Evolutionary conservation across 768 basidiomycete species (phyloP).

Genomic region (Fibroporia radiculosa): DNA sequence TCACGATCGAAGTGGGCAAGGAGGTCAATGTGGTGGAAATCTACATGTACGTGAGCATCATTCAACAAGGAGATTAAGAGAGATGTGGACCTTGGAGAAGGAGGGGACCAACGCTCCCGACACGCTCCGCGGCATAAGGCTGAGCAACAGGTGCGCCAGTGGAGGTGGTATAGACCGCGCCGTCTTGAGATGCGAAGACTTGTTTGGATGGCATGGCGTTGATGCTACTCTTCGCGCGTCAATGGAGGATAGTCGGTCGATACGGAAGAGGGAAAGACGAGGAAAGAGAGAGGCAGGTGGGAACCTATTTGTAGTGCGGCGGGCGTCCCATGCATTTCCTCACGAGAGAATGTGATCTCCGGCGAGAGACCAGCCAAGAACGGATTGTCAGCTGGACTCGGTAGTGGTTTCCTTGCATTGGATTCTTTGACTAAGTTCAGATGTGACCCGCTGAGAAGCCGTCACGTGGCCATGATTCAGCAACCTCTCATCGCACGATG

Average conservation of each 20-base stretch:
- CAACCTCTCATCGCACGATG: slow-evolving; percentile 1
- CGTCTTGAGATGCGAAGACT: slow-evolving; percentile 45
- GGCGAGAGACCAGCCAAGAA: not conserved
- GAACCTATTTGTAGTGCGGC: slow-evolving; percentile 6
- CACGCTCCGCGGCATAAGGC: slow-evolving; percentile 74
- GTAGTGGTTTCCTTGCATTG: not conserved
- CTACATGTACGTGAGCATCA: slow-evolving; percentile 29
- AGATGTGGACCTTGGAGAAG: slow-evolving; percentile 66
- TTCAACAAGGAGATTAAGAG: not conserved
- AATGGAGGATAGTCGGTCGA: not conserved
- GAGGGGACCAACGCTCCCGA: slow-evolving; percentile 73
- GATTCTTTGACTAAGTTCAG: slow-evolving; percentile 3
- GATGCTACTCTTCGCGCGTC: not conserved
- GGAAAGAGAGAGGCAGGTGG: slow-evolving; percentile 3
- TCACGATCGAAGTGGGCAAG: slow-evolving; percentile 92
- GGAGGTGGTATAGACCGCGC: slow-evolving; percentile 75
- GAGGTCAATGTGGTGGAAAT: slow-evolving; percentile 85
- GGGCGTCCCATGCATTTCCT: not conserved
- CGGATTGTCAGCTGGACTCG: slow-evolving; percentile 2
- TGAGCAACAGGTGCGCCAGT: slow-evolving; percentile 70
- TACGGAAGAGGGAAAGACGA: slow-evolving; percentile 4
- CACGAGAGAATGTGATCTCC: not conserved
- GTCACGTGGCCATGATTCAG: slow-evolving; percentile 7
- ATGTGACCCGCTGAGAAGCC: not conserved
- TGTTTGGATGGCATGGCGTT: slow-evolving; percentile 55